Base-by-base conservation (phyloP, 805 yeast species). In the Diddensiella transvaalensis region DNA sequence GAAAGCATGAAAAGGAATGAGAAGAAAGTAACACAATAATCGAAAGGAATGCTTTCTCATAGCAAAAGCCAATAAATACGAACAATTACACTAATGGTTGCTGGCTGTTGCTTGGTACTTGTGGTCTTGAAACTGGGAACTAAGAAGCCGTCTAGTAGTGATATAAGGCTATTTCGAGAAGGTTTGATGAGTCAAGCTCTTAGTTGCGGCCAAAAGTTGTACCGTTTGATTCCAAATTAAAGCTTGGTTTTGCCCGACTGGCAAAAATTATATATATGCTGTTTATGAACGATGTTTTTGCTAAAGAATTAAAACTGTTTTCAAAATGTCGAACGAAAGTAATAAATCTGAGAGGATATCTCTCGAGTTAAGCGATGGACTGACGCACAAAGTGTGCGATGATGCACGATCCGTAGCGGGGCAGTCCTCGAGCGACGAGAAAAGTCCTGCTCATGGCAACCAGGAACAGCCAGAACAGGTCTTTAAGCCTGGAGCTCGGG, bases 401-500 rank as follows among this genome's bases (percentile, higher is more conserved):
- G 32, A 26, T 8, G 32, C 13, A 8, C 11, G 32, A 26, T 26
- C 32, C 13, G 32, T 13, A 26, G 13, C 13, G 8, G 32, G 11
- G 32, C 11, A 26, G 32, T 26, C 32, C 8, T 26, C 32, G n/a
- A n/a, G n/a, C n/a, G n/a, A n/a, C 32, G 32, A 26, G 8, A 13
- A 26, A 13, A 26, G 32, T 8, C 32, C 32, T 26, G 32, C 8
- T 26, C 11, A 26, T 26, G 32, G 13, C 13, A 13, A 26, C 13
- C 11, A 26, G 32, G 46, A 42, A 22, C 21, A 42, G 8, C 24
- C 13, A 3, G 47, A 36, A n/a, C 29, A 21, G 3, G 40, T 39
- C 8, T 49, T 49, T 22, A 43, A 43, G 35, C n/a, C 38, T 39
- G 26, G 29, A 8, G 22, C 40, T 11, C 42, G 47, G 13, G 47